Conservation (phyloP, 345 rosid genomes). For the Heritiera fomes region DNA sequence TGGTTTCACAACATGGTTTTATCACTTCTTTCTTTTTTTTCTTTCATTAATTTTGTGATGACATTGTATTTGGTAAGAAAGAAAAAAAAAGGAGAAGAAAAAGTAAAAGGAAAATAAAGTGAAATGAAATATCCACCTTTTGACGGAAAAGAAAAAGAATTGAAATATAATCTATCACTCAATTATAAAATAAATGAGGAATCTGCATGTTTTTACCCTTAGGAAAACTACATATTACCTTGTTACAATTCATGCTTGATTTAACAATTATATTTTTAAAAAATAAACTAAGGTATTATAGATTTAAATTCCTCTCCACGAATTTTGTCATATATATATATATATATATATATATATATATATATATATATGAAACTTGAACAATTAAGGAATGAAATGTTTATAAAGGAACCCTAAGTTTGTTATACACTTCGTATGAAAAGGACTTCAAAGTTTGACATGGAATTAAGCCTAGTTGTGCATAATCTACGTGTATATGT, state of each 20-base stretch:
- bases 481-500: conserved; percentile 26
- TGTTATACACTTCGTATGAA: not conserved
- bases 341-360: too few species aligned
- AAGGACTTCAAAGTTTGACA: not conserved
- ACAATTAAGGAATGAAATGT: not conserved
- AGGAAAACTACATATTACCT: too few species aligned
- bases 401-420: not conserved
- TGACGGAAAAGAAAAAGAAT: not conserved
- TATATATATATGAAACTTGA: not conserved
- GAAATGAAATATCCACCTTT: not conserved
- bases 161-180: too few species aligned
- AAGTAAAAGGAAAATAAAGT: not conserved
- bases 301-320: not conserved
- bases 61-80: too few species aligned
- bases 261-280: too few species aligned
- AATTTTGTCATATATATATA: not conserved
- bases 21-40: not conserved
- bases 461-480: not conserved
- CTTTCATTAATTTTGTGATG: too few species aligned
- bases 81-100: not conserved
- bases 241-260: not conserved
- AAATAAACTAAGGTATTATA: not conserved
- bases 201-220: too few species aligned
- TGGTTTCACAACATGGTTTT: not conserved
- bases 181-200: too few species aligned